These are phyloP conservation scores for Neostapfia colusana DNA, from an alignment of 176 grass and related monocot species.

Conservation along the genomic window DNA sequence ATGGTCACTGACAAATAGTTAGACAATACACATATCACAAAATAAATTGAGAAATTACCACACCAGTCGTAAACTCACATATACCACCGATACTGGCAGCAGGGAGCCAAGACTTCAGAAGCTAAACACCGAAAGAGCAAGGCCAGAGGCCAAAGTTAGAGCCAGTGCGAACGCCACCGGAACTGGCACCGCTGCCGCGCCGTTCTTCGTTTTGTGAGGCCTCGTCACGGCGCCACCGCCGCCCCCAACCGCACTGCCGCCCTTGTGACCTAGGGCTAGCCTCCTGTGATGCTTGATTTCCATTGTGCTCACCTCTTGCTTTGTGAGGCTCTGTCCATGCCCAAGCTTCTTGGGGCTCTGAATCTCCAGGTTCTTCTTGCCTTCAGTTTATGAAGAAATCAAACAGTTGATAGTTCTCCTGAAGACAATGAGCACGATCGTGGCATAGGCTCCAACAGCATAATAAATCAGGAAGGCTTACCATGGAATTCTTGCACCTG, in stretches of 20 bases:
- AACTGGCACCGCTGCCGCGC: neutral
- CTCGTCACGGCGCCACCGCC: slow-evolving; percentile 23
- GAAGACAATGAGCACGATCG: neutral
- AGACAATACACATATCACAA: neutral
- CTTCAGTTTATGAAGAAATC: slow-evolving; percentile 11
- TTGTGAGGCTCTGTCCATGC: neutral
- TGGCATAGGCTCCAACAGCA: neutral
- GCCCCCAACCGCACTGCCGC: neutral
- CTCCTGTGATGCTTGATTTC: slow-evolving; percentile 29
- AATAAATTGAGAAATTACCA: neutral
- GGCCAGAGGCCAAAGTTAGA: slow-evolving; percentile 1
- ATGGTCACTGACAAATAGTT: slow-evolving; percentile 2
- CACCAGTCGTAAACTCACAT: neutral
- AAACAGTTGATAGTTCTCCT: neutral
- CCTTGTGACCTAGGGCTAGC: slow-evolving; percentile 32
- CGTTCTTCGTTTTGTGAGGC: slow-evolving; percentile 32
- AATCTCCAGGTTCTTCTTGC: slow-evolving; percentile 7
- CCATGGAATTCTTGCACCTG: slow-evolving; percentile 19
- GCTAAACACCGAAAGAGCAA: slow-evolving; percentile 16
- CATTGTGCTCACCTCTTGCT: neutral
- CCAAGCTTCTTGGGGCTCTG: slow-evolving; percentile 33
- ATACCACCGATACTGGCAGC: neutral
- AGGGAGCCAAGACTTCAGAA: slow-evolving; percentile 22
- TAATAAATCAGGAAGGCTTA: neutral
- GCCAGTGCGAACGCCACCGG: slow-evolving; percentile 10